Conservation (phyloP, 371 early-diverging fungal genomes). For the Sporodiniella umbellata region DNA sequence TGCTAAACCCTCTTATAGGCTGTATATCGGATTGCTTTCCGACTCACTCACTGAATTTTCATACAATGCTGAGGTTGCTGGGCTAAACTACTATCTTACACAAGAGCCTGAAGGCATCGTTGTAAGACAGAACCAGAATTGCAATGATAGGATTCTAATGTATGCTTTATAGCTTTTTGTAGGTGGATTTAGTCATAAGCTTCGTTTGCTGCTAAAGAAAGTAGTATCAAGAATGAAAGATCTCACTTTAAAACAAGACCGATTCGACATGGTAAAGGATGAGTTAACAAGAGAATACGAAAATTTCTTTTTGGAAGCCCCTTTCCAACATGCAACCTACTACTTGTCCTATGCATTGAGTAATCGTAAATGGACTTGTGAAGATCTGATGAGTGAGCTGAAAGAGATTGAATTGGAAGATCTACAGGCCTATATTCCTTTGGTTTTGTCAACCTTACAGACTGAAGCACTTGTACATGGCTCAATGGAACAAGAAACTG, state of each 20-base stretch:
- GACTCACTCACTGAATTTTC: conserved; percentile 79
- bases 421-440: conserved; percentile 64
- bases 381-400: conserved; percentile 62
- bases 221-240: conserved; percentile 68
- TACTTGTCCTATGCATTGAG: conserved; percentile 67
- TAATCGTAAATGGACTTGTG: conserved; percentile 74
- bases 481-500: conserved; percentile 63
- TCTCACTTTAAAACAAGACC: conserved; percentile 54
- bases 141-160: background rate
- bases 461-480: conserved; percentile 85
- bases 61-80: conserved; percentile 87
- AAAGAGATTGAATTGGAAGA: conserved; percentile 62
- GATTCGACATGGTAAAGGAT: conserved; percentile 80
- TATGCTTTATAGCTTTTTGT: conserved; percentile 41
- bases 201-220: conserved; percentile 63
- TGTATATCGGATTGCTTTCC: conserved; percentile 70
- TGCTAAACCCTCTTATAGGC: no score
- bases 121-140: no score
- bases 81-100: conserved; percentile 69
- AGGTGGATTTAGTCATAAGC: conserved; percentile 85
- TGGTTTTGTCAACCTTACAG: conserved; percentile 61
- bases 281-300: conserved; percentile 54
- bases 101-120: conserved; percentile 57
- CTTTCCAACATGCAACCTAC: conserved; percentile 72
- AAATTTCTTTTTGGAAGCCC: conserved; percentile 71